Evolutionary conservation across 106 monocot genomes (phyloP), one percentile per base, ranked within the genome.

Genomic region (Alisma plantagoaquatica): DNA sequence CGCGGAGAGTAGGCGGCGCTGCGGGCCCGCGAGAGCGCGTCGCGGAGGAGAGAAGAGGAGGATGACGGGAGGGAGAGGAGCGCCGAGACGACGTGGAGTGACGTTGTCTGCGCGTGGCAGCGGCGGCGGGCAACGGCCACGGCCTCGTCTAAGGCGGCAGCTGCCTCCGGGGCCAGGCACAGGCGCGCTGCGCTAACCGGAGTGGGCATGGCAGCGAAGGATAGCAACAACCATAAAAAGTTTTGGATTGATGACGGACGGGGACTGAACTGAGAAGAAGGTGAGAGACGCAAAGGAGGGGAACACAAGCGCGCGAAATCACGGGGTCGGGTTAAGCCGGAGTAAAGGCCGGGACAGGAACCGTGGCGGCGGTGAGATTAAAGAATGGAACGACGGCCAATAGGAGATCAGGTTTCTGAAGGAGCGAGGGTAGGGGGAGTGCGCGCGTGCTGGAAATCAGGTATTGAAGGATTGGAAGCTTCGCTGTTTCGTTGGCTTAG

Each of bases 51-150:
- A 25, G 69, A 45, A 25, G 73, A 62, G 31, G 74, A 47, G 17
- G 76, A 61, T 7, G 31, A 33, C 29, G 79, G 30, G 10, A 75
- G 33, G 41, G 73, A 76, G 33, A 88, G 80, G 4, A 88, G 75
- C 9, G 80, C 77, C 54, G 68, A 88, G 33, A 96, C 65, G 62
- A 96, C 70, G 66, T 96, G 94, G 35, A 96, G 84, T 48, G 94
- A 78, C 23, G 84, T 96, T 2, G 88, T 96, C 63, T 96, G 94
- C 0, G 88, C 77, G 78, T 96, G 88, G 27, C 70, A 53, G 10
- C 94, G 75, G 32, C 94, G 77, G 24, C 75, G 73, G 8, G 94
- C 88, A 22, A 60, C 68, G 27, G 65, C 41, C 1, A 88, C 84
- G 2, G 88, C 94, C 5, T 65, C 83, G 62, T 88, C 80, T 31